Evolutionary conservation across 148 eudicot genomes (phyloP), one percentile per base, ranked within the genome.

Genomic region (Fagopyrum tataricum): DNA sequence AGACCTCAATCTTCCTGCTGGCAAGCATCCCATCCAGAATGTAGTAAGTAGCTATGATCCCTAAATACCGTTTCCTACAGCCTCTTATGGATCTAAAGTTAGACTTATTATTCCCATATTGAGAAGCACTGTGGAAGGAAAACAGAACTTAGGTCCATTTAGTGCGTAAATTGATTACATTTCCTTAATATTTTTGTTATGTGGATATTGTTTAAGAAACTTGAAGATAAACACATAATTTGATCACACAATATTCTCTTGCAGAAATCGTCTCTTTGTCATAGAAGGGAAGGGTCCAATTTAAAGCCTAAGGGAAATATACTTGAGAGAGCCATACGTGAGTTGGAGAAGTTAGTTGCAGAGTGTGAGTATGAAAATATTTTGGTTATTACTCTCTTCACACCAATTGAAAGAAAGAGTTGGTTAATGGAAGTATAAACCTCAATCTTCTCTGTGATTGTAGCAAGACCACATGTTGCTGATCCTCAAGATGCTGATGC

Each of bases 291-390:
- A 44, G 97, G 92, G 67, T 89, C 97, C 49, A 83, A 80, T 76
- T 73, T 77, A 41, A 87, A 82, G 79, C 75, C 89, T 49, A 95
- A 85, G 79, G 78, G 84, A 74, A 81, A 90, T 81, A 76, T 79
- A 84, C 90, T 95, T 61, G 99, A 95, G 47, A 95, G 85, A 82
- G 89, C 97, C 74, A 79, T 95, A 59, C 84, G 89, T 81, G 97
- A 92, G 75, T 84, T 95, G 77, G 97, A 90, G 85, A 92, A 85
- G 85, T 82, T 87, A 79, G 99, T 90, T 81, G 93, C 96, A 43
- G 97, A 95, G 85, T 92, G 97, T 92, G 84, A 79, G 89, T 77
- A 47, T 42, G 24, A 39, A 14, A 43, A 37, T 64, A 9, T 14
- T 4, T 37, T 64, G 43, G 20, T 13, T 64, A 64, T 31, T 21